Evolutionary conservation across 805 yeast species (phyloP), one percentile per base, ranked within the genome.

Genomic region (Maudiozyma saulgeensis): DNA sequence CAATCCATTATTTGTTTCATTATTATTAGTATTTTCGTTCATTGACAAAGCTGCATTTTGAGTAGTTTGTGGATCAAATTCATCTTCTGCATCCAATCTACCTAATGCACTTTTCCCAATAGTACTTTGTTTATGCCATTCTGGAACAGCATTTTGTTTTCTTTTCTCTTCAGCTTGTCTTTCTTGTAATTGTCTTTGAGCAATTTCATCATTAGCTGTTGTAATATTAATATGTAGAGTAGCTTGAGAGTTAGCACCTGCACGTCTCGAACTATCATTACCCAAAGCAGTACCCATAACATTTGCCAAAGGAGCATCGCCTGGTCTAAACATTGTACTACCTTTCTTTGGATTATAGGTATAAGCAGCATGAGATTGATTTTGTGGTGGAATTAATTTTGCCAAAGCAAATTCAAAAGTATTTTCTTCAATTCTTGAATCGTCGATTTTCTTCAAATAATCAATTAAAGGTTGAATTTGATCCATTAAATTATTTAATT

Each of bases 121-220:
- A 0, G 99, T 90, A 62, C 91, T 81, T 57, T 84, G 83, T 55
- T 84, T 80, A 64, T 93, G 96, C 99, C 99, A 93, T 28, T 93
- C 83, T 7, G 99, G 99, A 56, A 93, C 74, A 4, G 96, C 96
- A 64, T 93, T 93, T 66, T 91, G 96, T 62, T 85, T 83, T 66
- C 90, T 66, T 77, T 82, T 66, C 78, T 80, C 75, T 77, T 81
- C 71, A 73, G 81, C 68, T 64, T 85, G 84, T 61, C 78, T 72
- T 57, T 81, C 81, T 61, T 73, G 76, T 58, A 76, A 76, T 67
- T 82, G 89, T 56, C 80, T 77, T 62, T 77, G 81, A 56, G 77
- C 75, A 52, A 80, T 80, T 59, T 87, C 95, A 66, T 87, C 96
- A 57, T 82, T 85, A 16, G 91, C 93, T 4, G 95, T 82, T 47